Evolutionary conservation across 225 moss, liverwort and hornwort genomes (phyloP).

Genomic region (Climacium dendroides): DNA sequence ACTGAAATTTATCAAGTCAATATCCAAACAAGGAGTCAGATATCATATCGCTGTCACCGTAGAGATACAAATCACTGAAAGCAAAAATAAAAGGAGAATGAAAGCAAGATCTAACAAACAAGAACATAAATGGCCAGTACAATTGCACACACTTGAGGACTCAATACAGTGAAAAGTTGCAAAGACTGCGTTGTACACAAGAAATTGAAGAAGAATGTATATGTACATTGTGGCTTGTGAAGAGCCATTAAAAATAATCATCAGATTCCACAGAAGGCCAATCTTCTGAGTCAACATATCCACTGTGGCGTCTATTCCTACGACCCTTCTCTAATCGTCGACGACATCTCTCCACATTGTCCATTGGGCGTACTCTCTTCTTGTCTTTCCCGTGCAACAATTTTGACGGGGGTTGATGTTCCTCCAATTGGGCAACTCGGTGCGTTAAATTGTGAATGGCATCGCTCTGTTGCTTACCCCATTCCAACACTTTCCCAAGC

Average conservation of each 20-base stretch:
- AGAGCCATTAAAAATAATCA: not conserved
- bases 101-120: not conserved
- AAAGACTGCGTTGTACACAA: not conserved
- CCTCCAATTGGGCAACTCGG: slow-evolving; percentile 12
- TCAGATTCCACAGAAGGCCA: slow-evolving; percentile 7
- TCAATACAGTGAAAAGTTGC: not conserved
- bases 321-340: not conserved
- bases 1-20: not conserved
- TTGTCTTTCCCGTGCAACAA: not conserved
- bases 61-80: too few relatives aligned
- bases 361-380: not conserved
- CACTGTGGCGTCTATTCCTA: not conserved
- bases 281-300: not conserved
- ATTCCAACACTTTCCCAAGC: slow-evolving; percentile 9
- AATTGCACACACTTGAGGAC: not conserved
- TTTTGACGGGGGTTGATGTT: not conserved
- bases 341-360: not conserved
- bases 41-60: too few relatives aligned
- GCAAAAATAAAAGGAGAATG: not conserved
- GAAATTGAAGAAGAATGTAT: not conserved
- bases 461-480: slow-evolving; percentile 9
- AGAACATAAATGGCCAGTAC: not conserved
- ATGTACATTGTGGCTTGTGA: not conserved
- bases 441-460: slow-evolving; percentile 1
- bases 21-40: not conserved